Percentiles rank a stretch among this genome's conserved stretches.
Conservation (phyloP, 257 asterid species). For the Solanum microdontum region DNA sequence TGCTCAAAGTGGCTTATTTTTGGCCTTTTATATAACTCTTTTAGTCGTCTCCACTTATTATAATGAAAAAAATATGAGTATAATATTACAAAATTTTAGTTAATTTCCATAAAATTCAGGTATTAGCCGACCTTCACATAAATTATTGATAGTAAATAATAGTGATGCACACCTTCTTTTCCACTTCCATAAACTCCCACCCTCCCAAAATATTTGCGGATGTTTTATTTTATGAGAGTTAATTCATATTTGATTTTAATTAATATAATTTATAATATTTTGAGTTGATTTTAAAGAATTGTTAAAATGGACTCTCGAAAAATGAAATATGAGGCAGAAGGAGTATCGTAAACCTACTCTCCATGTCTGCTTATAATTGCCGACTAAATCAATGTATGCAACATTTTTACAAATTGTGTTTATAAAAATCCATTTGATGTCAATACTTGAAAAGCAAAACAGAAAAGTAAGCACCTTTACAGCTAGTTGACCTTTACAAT, state of each 20-base stretch:
- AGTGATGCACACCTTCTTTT: background rate
- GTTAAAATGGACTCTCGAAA: no score
- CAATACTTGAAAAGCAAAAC: background rate
- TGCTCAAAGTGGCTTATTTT: background rate
- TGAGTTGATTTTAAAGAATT: no score
- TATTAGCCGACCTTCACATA: background rate
- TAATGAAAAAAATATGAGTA: background rate
- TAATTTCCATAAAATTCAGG: background rate
- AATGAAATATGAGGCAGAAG: background rate
- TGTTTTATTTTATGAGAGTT: background rate
- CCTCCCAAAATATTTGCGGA: rapidly evolving
- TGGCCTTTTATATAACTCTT: background rate
- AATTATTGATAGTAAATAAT: background rate
- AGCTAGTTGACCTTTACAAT: no score
- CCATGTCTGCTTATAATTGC: background rate
- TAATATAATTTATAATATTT: no score
- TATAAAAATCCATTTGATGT: background rate
- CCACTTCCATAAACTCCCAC: background rate
- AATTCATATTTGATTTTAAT: background rate
- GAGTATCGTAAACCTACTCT: background rate
- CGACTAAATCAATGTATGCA: background rate
- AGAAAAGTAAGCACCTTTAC: background rate
- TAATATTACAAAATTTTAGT: background rate
- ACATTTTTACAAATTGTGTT: background rate
- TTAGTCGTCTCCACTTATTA: background rate